phyloP scores from a whole-genome alignment of 768 basidiomycete genomes.

The Mycena capillaripes region DNA sequence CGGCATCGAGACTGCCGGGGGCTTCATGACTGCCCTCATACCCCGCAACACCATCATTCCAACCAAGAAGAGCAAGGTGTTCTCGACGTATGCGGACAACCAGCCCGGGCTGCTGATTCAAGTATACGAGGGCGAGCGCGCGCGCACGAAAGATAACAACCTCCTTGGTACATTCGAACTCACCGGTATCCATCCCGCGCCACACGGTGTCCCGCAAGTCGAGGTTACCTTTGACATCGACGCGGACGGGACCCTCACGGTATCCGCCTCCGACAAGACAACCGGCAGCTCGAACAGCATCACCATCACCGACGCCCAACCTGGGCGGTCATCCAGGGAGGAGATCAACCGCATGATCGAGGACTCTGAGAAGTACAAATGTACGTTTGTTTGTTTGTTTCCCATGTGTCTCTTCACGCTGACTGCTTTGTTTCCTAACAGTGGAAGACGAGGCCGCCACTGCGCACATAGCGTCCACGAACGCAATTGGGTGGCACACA shows the following conservation, averaged over 20 bases:
- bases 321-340: not conserved
- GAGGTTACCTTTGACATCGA: not conserved
- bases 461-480: slow-evolving; percentile 74
- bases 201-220: not conserved
- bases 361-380: slow-evolving; percentile 4
- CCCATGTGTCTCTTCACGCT: not conserved
- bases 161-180: not conserved
- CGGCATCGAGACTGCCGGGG: slow-evolving; percentile 1
- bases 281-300: not conserved
- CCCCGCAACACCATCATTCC: not conserved
- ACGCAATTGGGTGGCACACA: slow-evolving; percentile 79
- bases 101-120: not conserved
- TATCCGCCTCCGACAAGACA: not conserved
- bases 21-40: not conserved
- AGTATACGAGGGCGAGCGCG: slow-evolving; percentile 1
- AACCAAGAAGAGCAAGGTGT: not conserved
- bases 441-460: slow-evolving; percentile 76
- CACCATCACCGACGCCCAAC: slow-evolving; percentile 1
- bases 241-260: not conserved
- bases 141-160: not conserved
- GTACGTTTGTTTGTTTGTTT: not conserved
- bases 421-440: not conserved
- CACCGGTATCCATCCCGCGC: not conserved
- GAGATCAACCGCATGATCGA: not conserved
- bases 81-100: not conserved